Percentiles rank a stretch among this genome's conserved stretches.
phyloP scores from a whole-genome alignment of 169 alveolate genomes.

The Cryptosporidium xiaoi region DNA sequence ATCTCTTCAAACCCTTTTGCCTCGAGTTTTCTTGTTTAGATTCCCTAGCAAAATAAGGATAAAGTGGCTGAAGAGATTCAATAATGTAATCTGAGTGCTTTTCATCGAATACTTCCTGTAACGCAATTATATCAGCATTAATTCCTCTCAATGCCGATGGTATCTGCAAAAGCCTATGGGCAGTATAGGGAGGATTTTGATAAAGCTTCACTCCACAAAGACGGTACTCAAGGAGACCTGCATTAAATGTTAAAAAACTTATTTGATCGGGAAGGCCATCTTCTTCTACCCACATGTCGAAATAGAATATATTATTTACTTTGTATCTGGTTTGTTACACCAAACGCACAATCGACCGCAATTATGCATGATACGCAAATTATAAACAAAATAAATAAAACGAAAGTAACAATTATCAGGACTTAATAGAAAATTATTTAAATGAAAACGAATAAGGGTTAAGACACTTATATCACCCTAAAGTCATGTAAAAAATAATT shows the following conservation, averaged over 20 bases:
- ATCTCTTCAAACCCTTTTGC: slow-evolving; percentile 26
- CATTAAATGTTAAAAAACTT: slow-evolving; percentile 86
- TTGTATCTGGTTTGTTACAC: background rate
- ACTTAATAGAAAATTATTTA: background rate
- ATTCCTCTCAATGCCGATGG: slow-evolving; percentile 87
- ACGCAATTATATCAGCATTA: slow-evolving; percentile 89
- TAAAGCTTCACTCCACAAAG: slow-evolving; percentile 86
- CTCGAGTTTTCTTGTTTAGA: slow-evolving; percentile 47
- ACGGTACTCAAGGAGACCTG: slow-evolving; percentile 89
- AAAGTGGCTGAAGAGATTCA: slow-evolving; percentile 80
- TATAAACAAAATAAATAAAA: background rate
- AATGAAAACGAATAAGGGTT: background rate
- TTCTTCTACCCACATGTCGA: slow-evolving; percentile 60
- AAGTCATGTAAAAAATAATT: no score
- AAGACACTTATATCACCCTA: no score
- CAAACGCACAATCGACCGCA: slow-evolving; percentile 59
- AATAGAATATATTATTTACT: slow-evolving; percentile 1
- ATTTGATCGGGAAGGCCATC: slow-evolving; percentile 78
- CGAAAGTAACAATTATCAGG: background rate
- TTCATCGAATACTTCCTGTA: slow-evolving; percentile 89
- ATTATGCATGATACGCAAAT: slow-evolving; percentile 57
- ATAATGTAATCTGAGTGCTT: slow-evolving; percentile 85
- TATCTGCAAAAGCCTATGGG: slow-evolving; percentile 84
- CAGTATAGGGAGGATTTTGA: slow-evolving; percentile 91
- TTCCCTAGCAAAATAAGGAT: slow-evolving; percentile 85